Percentiles rank a stretch among this genome's conserved stretches.
phyloP scores from a whole-genome alignment of 331 rosid species.

The Spiraea crenata region DNA sequence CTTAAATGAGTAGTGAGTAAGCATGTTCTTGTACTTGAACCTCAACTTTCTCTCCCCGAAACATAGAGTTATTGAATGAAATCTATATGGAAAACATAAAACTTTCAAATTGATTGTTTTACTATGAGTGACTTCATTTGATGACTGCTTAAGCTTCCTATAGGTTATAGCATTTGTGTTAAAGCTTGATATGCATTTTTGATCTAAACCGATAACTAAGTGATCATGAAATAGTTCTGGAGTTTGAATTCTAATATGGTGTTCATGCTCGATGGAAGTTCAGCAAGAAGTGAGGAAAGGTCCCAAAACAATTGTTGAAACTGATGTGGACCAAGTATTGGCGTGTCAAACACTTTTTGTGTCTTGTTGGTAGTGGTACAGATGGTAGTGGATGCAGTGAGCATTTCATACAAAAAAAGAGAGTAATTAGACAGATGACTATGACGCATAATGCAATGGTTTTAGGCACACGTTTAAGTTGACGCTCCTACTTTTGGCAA shows the following conservation, averaged over 20 bases:
- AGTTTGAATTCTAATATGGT: background rate
- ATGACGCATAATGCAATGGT: constrained; percentile 22
- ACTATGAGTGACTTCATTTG: background rate
- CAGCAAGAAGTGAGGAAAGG: constrained; percentile 1
- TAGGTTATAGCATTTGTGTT: background rate
- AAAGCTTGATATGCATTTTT: background rate
- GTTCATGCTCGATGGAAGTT: constrained; percentile 2
- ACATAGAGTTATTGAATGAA: background rate
- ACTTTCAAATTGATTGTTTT: constrained; percentile 9
- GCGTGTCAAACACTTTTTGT: background rate
- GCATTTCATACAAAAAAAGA: background rate
- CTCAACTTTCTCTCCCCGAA: background rate
- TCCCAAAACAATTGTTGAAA: background rate
- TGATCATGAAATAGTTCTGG: background rate
- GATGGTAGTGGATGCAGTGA: background rate
- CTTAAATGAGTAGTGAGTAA: constrained; percentile 4
- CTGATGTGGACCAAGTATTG: too few relatives aligned
- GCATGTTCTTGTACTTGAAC: background rate
- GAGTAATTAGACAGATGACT: constrained; percentile 7
- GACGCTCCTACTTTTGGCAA: background rate
- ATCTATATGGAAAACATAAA: background rate
- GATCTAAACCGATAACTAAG: too few relatives aligned
- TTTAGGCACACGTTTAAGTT: background rate
- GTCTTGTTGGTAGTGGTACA: background rate
- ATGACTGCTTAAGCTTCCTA: background rate